Evolutionary conservation across 306 rosid species (phyloP).

Genomic region (Corylus avellana): DNA sequence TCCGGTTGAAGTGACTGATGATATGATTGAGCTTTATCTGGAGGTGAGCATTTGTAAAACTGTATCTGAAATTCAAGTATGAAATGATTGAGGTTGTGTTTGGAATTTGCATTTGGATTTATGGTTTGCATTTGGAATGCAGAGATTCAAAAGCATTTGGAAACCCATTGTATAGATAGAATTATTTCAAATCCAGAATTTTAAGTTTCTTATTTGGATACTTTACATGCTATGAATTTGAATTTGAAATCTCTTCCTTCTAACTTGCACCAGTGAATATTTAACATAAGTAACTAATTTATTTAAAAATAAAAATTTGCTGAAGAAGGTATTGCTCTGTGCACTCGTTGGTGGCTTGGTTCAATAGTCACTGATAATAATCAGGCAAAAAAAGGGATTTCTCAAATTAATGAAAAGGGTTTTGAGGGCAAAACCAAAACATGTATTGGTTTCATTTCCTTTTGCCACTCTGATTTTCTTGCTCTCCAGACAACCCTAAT

Average conservation of each 20-base stretch:
- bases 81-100: slow-evolving; percentile 10
- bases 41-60: slow-evolving; percentile 58
- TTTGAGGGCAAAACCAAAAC: not conserved
- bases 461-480: not conserved
- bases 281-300: too few relatives aligned
- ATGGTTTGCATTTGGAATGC: not conserved
- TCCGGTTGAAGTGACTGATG: slow-evolving; percentile 78
- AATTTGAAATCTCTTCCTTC: not conserved
- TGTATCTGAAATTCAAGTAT: slow-evolving; percentile 10
- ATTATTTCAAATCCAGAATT: not conserved
- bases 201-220: not conserved
- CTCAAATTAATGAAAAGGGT: not conserved
- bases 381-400: not conserved
- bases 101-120: not conserved
- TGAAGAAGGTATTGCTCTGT: not conserved
- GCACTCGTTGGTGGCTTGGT: not conserved
- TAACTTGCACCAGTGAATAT: not conserved
- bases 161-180: not conserved
- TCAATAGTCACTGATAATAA: not conserved
- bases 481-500: not conserved
- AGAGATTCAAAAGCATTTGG: not conserved
- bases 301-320: not conserved
- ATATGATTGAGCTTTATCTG: slow-evolving; percentile 89
- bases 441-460: not conserved
- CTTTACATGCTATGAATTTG: not conserved